Evolutionary conservation across 805 yeast genomes (phyloP), one percentile per base, ranked within the genome.

Genomic region (Brettanomyces nanus): DNA sequence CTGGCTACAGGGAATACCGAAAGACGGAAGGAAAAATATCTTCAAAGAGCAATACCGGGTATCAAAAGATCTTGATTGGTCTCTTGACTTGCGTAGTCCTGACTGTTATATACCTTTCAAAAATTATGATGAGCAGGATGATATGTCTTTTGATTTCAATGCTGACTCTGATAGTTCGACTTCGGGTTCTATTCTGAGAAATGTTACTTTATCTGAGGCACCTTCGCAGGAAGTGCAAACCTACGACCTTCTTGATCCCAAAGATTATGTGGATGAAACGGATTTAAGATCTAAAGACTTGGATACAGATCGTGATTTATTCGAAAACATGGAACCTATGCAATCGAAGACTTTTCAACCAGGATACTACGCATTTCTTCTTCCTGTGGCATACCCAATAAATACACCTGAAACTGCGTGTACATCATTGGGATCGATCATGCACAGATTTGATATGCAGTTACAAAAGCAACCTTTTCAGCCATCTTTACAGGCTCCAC

Each of bases 321-420:
- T 57, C 29, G 28, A 39, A n/a, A 33, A 37, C 6, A 36, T 31
- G 19, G 15, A 29, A 3, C 19, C 21, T 14, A 6, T 10, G 3
- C n/a, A 10, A 6, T 20, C 33, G 9, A 29, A 30, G 6, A 45
- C 50, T 13, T 63, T 60, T 44, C 70, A 70, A 44, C 75, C 89
- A 1, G 94, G 94, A 18, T 72, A 78, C 46, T 83, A 83, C 50
- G 70, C 82, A 2, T 83, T 80, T 49, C 53, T 79, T 15, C 54
- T 82, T 5, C 90, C 92, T 0, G 61, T 77, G 0, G 56, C 74
- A 5, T 69, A 80, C 37, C 81, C 85, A 0, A 65, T 73, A 19
- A 69, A 67, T 39, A 70, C 80, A 2, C 84, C 90, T 0, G 85
- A 83, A 36, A 57, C 84, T 0, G 63, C 77, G 11, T 52, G 58